phyloP scores from a whole-genome alignment of 1,284 basidiomycete genomes.

The Ustilago lituana region DNA sequence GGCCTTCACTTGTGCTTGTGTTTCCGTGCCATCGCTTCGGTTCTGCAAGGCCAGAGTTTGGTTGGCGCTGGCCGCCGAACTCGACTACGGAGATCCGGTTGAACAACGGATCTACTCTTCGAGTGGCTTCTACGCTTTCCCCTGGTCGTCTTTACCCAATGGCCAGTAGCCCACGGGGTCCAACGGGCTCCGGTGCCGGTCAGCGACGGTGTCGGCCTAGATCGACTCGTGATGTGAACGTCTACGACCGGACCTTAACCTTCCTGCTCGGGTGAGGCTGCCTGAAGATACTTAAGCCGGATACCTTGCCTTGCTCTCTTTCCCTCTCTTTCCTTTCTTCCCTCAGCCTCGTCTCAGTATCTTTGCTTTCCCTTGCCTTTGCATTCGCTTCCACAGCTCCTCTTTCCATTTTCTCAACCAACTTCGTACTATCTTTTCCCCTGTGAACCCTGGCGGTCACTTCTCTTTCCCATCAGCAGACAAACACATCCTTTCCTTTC shows the following conservation, averaged over 20 bases:
- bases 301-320: not conserved
- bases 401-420: conserved; percentile 19
- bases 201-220: conserved; percentile 1
- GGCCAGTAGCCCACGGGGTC: too few relatives aligned
- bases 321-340: conserved; percentile 13
- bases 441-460: conserved; percentile 55
- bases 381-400: conserved; percentile 35
- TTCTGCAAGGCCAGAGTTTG: too few relatives aligned
- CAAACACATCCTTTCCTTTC: conserved; percentile 14
- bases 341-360: conserved; percentile 29
- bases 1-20: conserved; percentile 1
- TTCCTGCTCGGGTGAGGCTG: not conserved
- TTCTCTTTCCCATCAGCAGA: conserved; percentile 10
- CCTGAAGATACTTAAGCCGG: conserved; percentile 23
- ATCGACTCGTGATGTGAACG: not conserved
- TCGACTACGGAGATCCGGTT: too few relatives aligned
- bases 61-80: too few relatives aligned
- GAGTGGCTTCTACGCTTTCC: too few relatives aligned
- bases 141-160: too few relatives aligned
- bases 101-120: too few relatives aligned
- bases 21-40: too few relatives aligned
- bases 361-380: conserved; percentile 36
- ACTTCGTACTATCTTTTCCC: conserved; percentile 24
- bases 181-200: too few relatives aligned
- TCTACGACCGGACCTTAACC: not conserved